phyloP scores from a whole-genome alignment of 352 stramenopile genomes.

The Pythium apleroticum region DNA sequence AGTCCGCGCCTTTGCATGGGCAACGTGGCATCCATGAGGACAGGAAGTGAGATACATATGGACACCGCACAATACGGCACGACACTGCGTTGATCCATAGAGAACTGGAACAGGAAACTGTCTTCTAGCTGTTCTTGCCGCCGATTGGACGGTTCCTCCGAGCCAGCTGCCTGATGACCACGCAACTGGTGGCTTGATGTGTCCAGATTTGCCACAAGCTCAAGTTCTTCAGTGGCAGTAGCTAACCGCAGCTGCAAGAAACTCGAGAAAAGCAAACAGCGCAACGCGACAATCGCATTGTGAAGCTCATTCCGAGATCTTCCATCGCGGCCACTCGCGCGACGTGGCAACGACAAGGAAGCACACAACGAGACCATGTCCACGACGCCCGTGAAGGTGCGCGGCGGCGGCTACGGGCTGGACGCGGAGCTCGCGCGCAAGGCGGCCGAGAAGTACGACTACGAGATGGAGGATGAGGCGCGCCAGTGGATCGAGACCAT shows the following conservation, averaged over 20 bases:
- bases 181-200: constrained; percentile 6
- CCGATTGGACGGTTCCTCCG: constrained; percentile 6
- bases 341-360: constrained; percentile 2
- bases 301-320: constrained; percentile 1
- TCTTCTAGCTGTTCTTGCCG: background rate
- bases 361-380: constrained; percentile 11
- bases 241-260: constrained; percentile 2
- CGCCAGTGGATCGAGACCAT: constrained; percentile 86
- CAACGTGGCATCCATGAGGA: constrained; percentile 2
- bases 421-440: constrained; percentile 87
- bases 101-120: background rate
- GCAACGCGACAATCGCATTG: background rate
- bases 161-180: constrained; percentile 4
- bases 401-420: constrained; percentile 84
- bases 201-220: constrained; percentile 10
- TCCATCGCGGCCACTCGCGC: background rate
- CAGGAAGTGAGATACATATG: background rate
- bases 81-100: background rate
- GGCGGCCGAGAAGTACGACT: constrained; percentile 88
- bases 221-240: constrained; percentile 14
- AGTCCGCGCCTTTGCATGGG: background rate
- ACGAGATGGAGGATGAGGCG: constrained; percentile 83
- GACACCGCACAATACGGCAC: background rate
- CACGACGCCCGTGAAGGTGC: constrained; percentile 54
- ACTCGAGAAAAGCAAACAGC: background rate